Conservation (phyloP, 208 protist species). For the Angomonas desouzai region DNA sequence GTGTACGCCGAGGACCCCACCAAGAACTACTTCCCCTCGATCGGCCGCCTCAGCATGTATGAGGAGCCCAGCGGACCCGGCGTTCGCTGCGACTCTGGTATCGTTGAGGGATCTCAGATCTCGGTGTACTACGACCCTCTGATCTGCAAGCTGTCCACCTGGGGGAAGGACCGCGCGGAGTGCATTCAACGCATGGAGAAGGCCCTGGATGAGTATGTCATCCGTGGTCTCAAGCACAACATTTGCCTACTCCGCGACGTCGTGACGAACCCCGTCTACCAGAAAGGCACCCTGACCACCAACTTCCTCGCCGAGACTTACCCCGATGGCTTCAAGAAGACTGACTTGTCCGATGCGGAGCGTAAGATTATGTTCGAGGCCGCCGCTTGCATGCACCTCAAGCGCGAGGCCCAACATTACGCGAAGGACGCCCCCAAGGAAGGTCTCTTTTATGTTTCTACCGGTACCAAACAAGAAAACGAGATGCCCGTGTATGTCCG, state of each 20-base stretch:
- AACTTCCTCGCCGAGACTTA: slow-evolving; percentile 66
- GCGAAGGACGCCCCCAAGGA: slow-evolving; percentile 11
- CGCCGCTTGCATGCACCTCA: slow-evolving; percentile 21
- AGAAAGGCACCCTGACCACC: slow-evolving; percentile 63
- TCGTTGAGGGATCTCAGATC: slow-evolving; percentile 76
- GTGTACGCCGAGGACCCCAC: slow-evolving; percentile 95
- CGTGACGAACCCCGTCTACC: slow-evolving; percentile 58
- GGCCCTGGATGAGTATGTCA: slow-evolving; percentile 80
- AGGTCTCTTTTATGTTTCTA: slow-evolving; percentile 20
- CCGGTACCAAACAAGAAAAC: slow-evolving; percentile 23
- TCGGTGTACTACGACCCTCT: slow-evolving; percentile 96
- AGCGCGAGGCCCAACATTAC: slow-evolving; percentile 19
- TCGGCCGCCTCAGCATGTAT: slow-evolving; percentile 26
- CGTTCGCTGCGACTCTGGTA: slow-evolving; percentile 82
- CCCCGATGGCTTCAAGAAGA: slow-evolving; percentile 35
- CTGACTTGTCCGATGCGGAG: slow-evolving; percentile 22
- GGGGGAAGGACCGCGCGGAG: slow-evolving; percentile 66
- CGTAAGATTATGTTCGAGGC: slow-evolving; percentile 19
- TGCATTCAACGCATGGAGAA: slow-evolving; percentile 65
- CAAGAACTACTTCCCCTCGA: slow-evolving; percentile 84
- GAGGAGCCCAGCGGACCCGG: slow-evolving; percentile 22
- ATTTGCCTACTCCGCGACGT: slow-evolving; percentile 69
- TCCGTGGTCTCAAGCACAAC: slow-evolving; percentile 92
- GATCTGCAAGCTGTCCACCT: slow-evolving; percentile 97
- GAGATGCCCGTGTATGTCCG: slow-evolving; percentile 25